Percentiles rank a stretch among this genome's conserved stretches.
These are phyloP conservation scores for Verbena officinalis DNA, from an alignment of 257 asterid genomes.

Conservation along the genomic window DNA sequence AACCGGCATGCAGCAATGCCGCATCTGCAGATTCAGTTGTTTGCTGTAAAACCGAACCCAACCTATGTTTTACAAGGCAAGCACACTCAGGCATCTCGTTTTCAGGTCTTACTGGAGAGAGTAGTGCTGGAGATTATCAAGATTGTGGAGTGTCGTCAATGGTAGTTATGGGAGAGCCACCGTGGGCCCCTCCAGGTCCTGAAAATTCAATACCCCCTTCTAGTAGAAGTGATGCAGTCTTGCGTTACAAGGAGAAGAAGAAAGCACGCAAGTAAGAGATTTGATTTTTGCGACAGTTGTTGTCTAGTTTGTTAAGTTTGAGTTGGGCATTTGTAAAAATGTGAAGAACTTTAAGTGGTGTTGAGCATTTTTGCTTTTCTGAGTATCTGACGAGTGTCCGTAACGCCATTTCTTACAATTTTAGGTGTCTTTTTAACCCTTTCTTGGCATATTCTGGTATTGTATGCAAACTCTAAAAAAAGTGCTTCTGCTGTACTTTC, in stretches of 20 bases:
- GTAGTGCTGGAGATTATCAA: constrained; percentile 64
- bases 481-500: no score
- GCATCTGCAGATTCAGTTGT: constrained; percentile 76
- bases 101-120: constrained; percentile 74
- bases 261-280: constrained; percentile 61
- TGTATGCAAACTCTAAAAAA: no score
- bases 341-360: not conserved
- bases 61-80: constrained; percentile 54
- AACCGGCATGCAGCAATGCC: constrained; percentile 80
- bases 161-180: constrained; percentile 66
- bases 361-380: not conserved
- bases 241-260: constrained; percentile 96
- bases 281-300: not conserved
- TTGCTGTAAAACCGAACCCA: constrained; percentile 88
- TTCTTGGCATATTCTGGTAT: no score
- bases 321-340: not conserved
- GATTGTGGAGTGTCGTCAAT: constrained; percentile 73
- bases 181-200: constrained; percentile 63
- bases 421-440: no score
- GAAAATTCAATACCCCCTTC: constrained; percentile 62
- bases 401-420: no score
- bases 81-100: constrained; percentile 63
- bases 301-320: not conserved
- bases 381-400: no score
- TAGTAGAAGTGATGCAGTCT: constrained; percentile 77